Conservation (phyloP, 148 eudicot species). For the Silene uniflora region DNA sequence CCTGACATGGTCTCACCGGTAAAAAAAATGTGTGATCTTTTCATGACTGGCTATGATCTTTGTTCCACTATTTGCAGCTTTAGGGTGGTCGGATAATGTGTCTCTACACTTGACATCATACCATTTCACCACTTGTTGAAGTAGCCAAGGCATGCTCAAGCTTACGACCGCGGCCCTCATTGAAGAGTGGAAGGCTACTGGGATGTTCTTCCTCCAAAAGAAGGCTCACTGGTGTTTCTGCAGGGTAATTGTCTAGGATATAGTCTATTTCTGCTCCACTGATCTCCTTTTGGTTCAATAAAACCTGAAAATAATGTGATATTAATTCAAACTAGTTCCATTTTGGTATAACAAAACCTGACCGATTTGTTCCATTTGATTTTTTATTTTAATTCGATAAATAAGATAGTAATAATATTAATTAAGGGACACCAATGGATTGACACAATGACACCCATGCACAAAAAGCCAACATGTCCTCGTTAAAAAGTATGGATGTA, state of each 20-base stretch:
- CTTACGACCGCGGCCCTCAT: constrained; percentile 32
- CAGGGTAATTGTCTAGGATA: constrained; percentile 67
- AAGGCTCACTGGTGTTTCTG: constrained; percentile 54
- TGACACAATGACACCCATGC: no score
- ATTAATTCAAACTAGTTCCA: constrained; percentile 9
- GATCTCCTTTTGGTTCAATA: constrained; percentile 63
- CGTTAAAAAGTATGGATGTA: not conserved
- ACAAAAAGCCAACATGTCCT: no score
- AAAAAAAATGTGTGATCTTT: not conserved
- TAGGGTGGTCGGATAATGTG: not conserved
- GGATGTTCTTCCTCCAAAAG: constrained; percentile 73
- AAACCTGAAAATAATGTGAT: constrained; percentile 48
- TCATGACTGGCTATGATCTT: not conserved
- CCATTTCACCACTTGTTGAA: constrained; percentile 35
- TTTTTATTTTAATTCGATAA: no score
- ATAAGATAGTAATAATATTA: no score
- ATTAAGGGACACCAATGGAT: no score
- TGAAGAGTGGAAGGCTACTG: constrained; percentile 61
- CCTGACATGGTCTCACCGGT: not conserved
- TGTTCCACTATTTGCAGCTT: not conserved
- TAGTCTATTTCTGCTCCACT: constrained; percentile 69
- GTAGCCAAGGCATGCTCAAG: constrained; percentile 39
- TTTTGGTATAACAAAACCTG: not conserved
- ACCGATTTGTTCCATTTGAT: no score
- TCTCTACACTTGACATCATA: not conserved